Percentiles rank a stretch among this genome's conserved stretches.
These are phyloP conservation scores for Phytophthora brassicae DNA, from an alignment of 352 stramenopile species.

Conservation along the genomic window DNA sequence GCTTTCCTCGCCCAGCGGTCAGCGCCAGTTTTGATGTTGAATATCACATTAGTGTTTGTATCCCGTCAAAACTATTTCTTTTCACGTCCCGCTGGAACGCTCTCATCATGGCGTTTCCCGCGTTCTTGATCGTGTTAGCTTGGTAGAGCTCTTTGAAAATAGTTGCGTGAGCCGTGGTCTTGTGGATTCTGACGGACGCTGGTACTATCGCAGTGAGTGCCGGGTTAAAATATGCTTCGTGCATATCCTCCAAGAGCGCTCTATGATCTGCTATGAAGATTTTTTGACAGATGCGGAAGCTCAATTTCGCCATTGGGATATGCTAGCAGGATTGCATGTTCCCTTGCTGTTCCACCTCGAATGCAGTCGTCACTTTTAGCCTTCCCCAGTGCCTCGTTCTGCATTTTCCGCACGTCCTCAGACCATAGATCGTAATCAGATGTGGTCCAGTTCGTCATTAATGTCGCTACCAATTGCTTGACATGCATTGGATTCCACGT, in stretches of 20 bases:
- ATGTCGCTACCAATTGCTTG: not conserved
- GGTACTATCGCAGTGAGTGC: not conserved
- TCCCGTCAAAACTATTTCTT: not conserved
- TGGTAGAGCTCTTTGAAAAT: not conserved
- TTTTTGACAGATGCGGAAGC: not conserved
- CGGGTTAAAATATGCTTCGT: not conserved
- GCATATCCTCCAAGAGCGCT: constrained; percentile 1
- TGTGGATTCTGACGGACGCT: not conserved
- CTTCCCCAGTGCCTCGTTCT: not conserved
- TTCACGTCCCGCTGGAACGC: constrained; percentile 2
- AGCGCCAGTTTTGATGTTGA: not conserved
- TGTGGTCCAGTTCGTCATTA: not conserved
- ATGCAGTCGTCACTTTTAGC: not conserved
- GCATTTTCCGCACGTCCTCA: not conserved
- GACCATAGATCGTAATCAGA: not conserved
- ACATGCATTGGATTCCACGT: constrained; percentile 2
- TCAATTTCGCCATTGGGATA: not conserved
- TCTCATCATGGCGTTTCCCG: not conserved
- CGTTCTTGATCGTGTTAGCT: not conserved
- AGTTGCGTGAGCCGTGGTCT: not conserved
- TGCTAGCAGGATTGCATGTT: not conserved
- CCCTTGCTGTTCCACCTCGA: not conserved
- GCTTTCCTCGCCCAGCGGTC: no score
- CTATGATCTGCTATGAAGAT: not conserved
- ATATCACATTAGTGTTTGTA: not conserved